Conservation (phyloP, 169 alveolate genomes). For the Cryptosporidium ryanae region DNA sequence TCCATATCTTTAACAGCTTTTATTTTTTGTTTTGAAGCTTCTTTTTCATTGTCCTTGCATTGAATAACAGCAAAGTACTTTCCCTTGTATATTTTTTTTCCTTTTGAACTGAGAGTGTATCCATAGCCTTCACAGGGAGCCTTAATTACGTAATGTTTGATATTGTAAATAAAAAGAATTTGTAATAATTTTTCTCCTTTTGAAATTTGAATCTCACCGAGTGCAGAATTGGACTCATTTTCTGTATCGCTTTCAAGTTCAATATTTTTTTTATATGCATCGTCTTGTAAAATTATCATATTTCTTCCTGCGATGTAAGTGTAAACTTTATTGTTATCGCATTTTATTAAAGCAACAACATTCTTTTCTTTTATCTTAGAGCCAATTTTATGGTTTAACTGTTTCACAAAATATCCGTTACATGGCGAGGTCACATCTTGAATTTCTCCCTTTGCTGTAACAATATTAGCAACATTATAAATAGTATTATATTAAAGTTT, state of each 20-base stretch:
- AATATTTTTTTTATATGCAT: neutral
- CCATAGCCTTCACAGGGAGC: slow-evolving; percentile 66
- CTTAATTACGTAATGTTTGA: slow-evolving; percentile 31
- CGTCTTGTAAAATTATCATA: slow-evolving; percentile 9
- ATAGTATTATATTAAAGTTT: neutral
- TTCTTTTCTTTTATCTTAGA: neutral
- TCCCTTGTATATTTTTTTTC: slow-evolving; percentile 29
- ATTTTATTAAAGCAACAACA: neutral
- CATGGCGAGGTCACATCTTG: slow-evolving; percentile 64
- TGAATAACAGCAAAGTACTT: slow-evolving; percentile 62
- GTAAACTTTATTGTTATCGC: slow-evolving; percentile 7
- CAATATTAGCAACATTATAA: neutral
- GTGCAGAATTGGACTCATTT: neutral
- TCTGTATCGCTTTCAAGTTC: slow-evolving; percentile 5
- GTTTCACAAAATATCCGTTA: slow-evolving; percentile 16
- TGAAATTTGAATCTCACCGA: slow-evolving; percentile 3
- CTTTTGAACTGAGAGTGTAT: slow-evolving; percentile 47
- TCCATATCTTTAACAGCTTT: slow-evolving; percentile 40
- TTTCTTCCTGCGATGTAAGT: neutral
- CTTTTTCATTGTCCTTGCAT: slow-evolving; percentile 40
- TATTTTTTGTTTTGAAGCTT: slow-evolving; percentile 36
- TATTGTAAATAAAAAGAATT: slow-evolving; percentile 41
- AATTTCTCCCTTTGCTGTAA: slow-evolving; percentile 6
- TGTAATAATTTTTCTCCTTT: slow-evolving; percentile 33
- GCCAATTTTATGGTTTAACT: slow-evolving; percentile 42